phyloP scores from a whole-genome alignment of 352 stramenopile species.

The Globisporangium middletonii region DNA sequence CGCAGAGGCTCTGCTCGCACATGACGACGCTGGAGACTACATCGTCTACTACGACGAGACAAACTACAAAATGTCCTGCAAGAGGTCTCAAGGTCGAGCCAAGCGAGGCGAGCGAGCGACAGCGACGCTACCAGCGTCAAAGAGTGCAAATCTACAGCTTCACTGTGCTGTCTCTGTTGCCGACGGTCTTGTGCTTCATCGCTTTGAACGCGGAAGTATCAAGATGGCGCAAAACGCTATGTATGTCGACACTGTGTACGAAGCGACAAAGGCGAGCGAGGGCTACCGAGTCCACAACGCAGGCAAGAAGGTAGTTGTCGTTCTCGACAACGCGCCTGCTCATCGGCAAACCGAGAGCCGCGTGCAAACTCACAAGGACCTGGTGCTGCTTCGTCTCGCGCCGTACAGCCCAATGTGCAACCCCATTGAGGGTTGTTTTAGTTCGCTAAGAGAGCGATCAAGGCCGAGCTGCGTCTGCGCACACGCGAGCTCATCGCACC shows the following conservation, averaged over 20 bases:
- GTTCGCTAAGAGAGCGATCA: neutral
- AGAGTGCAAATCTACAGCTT: conserved; percentile 16
- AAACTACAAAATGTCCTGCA: conserved; percentile 20
- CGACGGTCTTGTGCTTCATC: conserved; percentile 6
- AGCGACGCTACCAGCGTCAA: conserved; percentile 7
- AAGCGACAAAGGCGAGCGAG: conserved; percentile 1
- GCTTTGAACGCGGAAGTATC: conserved; percentile 14
- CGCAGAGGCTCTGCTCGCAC: neutral
- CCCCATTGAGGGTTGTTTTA: conserved; percentile 19
- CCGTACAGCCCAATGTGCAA: conserved; percentile 14
- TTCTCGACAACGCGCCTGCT: conserved; percentile 18
- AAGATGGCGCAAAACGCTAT: conserved; percentile 15
- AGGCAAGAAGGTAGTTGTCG: conserved; percentile 18
- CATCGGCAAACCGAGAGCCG: conserved; percentile 12
- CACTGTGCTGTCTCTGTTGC: conserved; percentile 9
- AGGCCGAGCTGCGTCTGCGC: no score
- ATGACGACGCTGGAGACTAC: conserved; percentile 10
- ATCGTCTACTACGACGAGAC: conserved; percentile 19
- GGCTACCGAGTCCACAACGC: conserved; percentile 5
- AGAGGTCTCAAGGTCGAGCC: conserved; percentile 5
- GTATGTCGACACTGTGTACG: conserved; percentile 16
- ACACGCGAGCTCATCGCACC: no score
- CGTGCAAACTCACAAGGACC: conserved; percentile 1
- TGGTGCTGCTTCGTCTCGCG: conserved; percentile 5
- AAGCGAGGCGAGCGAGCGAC: conserved; percentile 8